phyloP scores from a whole-genome alignment of 306 rosid species.

The Geum urbanum region DNA sequence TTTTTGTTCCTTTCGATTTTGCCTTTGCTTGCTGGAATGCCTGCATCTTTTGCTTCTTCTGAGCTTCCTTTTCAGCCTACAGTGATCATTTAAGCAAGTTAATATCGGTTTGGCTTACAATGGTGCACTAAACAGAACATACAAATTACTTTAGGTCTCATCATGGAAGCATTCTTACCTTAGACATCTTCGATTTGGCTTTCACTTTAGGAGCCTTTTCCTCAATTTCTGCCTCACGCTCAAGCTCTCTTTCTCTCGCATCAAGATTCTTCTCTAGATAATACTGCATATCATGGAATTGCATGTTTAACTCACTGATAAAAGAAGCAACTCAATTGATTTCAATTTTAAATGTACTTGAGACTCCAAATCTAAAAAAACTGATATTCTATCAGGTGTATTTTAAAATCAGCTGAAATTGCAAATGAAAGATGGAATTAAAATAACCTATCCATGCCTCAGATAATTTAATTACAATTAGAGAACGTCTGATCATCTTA shows the following conservation, averaged over 20 bases:
- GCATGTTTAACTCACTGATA: constrained; percentile 24
- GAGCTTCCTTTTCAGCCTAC: constrained; percentile 92
- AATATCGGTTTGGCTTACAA: constrained; percentile 1
- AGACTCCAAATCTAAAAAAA: neutral
- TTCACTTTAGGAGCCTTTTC: constrained; percentile 89
- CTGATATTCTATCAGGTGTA: neutral
- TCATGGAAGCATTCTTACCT: constrained; percentile 41
- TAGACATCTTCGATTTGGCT: constrained; percentile 98
- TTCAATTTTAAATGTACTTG: neutral
- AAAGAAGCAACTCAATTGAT: constrained; percentile 11
- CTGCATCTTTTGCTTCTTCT: constrained; percentile 81
- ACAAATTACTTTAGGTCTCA: neutral
- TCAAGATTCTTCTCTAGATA: constrained; percentile 93
- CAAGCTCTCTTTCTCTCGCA: constrained; percentile 72
- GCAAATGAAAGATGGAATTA: neutral
- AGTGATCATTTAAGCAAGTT: constrained; percentile 6
- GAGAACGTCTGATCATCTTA: neutral
- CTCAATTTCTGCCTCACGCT: constrained; percentile 88
- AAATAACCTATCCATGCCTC: neutral
- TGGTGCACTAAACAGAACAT: neutral
- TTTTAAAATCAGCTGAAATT: neutral
- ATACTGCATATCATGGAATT: constrained; percentile 45
- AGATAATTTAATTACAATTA: too few relatives aligned
- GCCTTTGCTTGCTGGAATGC: constrained; percentile 93
- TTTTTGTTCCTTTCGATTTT: constrained; percentile 74